Base-by-base conservation (phyloP, 768 basidiomycete species). In the Neoboletus brunneissimus region DNA sequence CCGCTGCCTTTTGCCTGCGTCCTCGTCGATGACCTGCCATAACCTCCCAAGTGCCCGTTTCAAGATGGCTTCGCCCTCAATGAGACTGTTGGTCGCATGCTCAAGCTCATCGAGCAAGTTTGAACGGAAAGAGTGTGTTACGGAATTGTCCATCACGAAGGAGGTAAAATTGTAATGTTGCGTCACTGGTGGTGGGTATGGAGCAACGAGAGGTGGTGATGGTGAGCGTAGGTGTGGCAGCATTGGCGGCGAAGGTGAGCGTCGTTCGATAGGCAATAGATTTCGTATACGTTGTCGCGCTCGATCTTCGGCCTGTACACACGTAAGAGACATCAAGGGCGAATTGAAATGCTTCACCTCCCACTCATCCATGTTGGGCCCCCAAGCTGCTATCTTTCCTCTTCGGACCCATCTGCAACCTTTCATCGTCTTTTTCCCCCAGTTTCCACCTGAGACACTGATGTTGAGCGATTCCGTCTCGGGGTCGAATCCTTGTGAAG, bases 341-440 rank as follows among this genome's bases (percentile, higher is more conserved):
- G 23, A 61, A 56, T 25, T 44, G 49, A 51, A 42, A 57, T 15
- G 22, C 4, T 11, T 62, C 46, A 89, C 91, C 84, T 93, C 90
- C 87, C 89, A 91, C 56, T 93, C 90, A 35, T 90, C 90, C 76
- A 85, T 83, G 47, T 82, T 81, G 22, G 91, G 90, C 29, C 89
- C 90, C 92, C 92, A 94, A 15, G 86, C 77, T 29, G 84, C 82
- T 56, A 92, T 83, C 72, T 94, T 94, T 45, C 91, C 89, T 67
- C 79, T 82, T 18, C 91, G 82, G 48, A 89, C 79, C 91, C 91
- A 94, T 66, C 91, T 79, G 20, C 89, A 83, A n/a, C 85, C 86
- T 67, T 84, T 84, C 55, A 79, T 72, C 11, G 79, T 81, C 73
- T 94, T 94, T 56, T 85, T 82, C 3, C 92, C 92, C 90, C 92